Evolutionary conservation across 345 rosid species (phyloP).

Genomic region (Eucalyptus polybractea): DNA sequence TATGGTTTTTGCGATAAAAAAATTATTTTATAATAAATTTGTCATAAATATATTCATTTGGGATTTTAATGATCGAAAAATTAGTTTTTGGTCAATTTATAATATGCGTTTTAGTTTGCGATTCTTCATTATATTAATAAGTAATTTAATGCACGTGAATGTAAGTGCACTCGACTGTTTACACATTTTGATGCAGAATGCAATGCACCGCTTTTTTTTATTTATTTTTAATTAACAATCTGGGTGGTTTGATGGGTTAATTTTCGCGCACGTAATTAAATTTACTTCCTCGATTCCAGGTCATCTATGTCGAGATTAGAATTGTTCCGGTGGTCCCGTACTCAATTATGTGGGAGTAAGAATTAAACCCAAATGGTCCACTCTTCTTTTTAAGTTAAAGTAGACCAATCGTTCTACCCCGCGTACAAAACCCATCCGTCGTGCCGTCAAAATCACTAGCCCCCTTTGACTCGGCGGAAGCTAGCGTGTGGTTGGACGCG

Average conservation of each 20-base stretch:
- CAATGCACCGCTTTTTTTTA: background rate
- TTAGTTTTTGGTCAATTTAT: too few species aligned
- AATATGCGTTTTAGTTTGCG: accelerated
- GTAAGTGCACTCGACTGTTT: too few species aligned
- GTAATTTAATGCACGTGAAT: too few species aligned
- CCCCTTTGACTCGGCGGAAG: too few species aligned
- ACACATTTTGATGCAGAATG: too few species aligned
- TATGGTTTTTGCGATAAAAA: too few species aligned
- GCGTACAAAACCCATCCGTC: background rate
- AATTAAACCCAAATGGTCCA: background rate
- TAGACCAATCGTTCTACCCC: background rate
- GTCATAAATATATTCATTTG: accelerated
- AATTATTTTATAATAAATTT: too few species aligned
- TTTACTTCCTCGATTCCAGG: background rate
- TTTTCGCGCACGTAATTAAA: background rate
- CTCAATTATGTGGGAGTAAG: background rate
- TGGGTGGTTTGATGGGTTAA: background rate
- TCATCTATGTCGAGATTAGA: background rate
- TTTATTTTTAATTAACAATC: too few species aligned
- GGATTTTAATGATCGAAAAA: too few species aligned
- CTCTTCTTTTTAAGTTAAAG: background rate
- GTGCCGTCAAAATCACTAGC: background rate
- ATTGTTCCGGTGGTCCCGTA: background rate
- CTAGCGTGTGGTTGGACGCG: background rate
- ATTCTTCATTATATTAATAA: too few species aligned